Evolutionary conservation across 23 red algal genomes (phyloP).

Genomic region (Agarophyton chilense): DNA sequence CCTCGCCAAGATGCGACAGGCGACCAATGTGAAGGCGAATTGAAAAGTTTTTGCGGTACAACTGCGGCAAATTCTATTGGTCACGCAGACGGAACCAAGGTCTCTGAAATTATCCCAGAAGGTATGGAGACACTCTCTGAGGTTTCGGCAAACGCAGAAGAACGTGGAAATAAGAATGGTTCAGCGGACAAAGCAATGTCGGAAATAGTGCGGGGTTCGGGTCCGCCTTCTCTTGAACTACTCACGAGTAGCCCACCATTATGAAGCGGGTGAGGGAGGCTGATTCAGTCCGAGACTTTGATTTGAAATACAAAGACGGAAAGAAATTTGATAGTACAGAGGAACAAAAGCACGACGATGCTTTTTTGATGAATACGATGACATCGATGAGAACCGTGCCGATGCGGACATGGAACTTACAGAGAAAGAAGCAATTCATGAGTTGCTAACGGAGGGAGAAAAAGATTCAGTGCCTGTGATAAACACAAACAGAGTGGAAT

Average conservation of each 20-base stretch:
- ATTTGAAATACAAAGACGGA: neutral
- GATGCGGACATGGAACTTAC: slow-evolving; percentile 12
- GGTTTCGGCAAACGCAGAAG: neutral
- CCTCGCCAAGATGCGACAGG: no score
- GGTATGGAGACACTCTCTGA: neutral
- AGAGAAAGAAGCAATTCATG: slow-evolving; percentile 12
- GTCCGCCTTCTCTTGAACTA: neutral
- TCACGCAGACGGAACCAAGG: neutral
- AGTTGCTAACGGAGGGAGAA: neutral
- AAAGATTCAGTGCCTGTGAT: neutral
- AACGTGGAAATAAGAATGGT: neutral
- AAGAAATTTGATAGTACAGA: neutral
- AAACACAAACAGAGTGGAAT: neutral
- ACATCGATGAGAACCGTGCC: neutral
- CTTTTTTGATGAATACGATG: neutral
- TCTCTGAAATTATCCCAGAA: neutral
- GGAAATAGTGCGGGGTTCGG: neutral
- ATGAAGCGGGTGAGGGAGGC: neutral
- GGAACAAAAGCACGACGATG: neutral
- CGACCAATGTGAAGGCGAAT: no score
- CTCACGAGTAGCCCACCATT: neutral
- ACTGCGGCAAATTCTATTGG: neutral
- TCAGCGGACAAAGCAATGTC: neutral
- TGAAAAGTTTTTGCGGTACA: no score
- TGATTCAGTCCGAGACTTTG: neutral